Base-by-base conservation (phyloP, 2,329 filamentous ascomycete species). In the Mycosphaerelloides madeirae region DNA sequence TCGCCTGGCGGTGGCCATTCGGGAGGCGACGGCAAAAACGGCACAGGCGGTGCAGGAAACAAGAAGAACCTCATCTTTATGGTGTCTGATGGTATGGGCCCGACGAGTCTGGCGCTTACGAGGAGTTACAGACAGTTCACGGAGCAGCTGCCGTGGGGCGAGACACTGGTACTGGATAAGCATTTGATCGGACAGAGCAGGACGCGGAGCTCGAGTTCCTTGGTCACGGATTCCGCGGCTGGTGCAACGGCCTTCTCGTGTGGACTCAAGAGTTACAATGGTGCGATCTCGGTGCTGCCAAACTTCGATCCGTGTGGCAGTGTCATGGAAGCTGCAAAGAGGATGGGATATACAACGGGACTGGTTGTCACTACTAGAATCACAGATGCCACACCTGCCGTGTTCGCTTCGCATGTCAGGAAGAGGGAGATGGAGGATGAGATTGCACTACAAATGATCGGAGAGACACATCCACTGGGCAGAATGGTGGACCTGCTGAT, bases 51-150 rank as follows among this genome's bases (percentile, higher is more conserved):
- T 31, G 50, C 53, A 39, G 60, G 54, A 45, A 64, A 58, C 19
- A 98, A 97, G 75, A 80, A 87, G 43, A 98, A 97, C 68, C 75
- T 98, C 41, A 84, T 98, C 58, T 97, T 98, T 74, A 98, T 98
- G 93, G 91, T 98, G 29, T 95, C 88, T 1, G 93, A 98, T 66
- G 93, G 93, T 61, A 98, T 98, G 93, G 93, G 93, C 0, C 93
- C 93, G 6, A 87, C 93, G 7, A 91, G 87, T 57, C 75, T 98
- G 42, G 85, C 85, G 19, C 68, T 98, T 64, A 95, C 93, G 6
- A 79, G 93, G 44, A 86, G 83, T 62, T 98, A 85, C 71, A 81
- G 86, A 55, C 93, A 98, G 67, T 79, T 84, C 56, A 76, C 83
- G 43, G 77, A 86, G 31, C 80, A 77, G 4, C 74, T 94, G n/a